Evolutionary conservation across 208 protist genomes (phyloP), one percentile per base, ranked within the genome.

Genomic region (Angomonas ambiguus): DNA sequence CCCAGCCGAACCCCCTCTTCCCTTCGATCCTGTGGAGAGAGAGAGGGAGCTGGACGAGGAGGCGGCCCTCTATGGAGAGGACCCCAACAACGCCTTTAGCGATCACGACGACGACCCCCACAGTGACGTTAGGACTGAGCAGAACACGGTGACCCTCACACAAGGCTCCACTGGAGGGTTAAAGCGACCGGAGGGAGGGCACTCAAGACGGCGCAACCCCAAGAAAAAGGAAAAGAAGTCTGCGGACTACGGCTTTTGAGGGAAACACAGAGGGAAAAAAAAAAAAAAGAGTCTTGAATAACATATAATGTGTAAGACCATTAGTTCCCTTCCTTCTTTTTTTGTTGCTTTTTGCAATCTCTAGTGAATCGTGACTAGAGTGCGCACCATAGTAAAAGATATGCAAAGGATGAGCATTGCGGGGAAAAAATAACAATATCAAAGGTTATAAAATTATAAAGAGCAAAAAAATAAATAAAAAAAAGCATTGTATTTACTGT

Each of bases 1-100:
- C 18, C 77, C 76, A 2, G 73, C 77, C 10, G 76, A 74, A 53
- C 82, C 79, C 18, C 51, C 74, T 24, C 78, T 92, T 41, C 72
- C 69, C 41, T 83, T 86, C 18, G 77, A 84, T 59, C 73, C 71
- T 3, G 71, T 72, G 51, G 63, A 74, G 28, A 62, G 67, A 51
- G 70, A 84, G 61, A 24, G 16, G 16, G 38, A 45, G 38, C 11
- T n/a, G 59, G 4, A 60, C 57, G 31, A 57, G 71, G 49, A 31
- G 20, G 16, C 30, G 30, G 33, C 53, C 18, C 56, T 69, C 31
- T 62, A 63, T 35, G 49, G 42, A 41, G 53, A 62, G 18, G 27
- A 11, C 11, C 30, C 1, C 53, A 2, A 60, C 25, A 10, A 13
- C 20, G 20, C 5, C 60, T 4, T 51, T 42, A 2, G 4, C 38